Conservation (phyloP, 805 yeast genomes). For the Kockiozyma suomiensis region DNA sequence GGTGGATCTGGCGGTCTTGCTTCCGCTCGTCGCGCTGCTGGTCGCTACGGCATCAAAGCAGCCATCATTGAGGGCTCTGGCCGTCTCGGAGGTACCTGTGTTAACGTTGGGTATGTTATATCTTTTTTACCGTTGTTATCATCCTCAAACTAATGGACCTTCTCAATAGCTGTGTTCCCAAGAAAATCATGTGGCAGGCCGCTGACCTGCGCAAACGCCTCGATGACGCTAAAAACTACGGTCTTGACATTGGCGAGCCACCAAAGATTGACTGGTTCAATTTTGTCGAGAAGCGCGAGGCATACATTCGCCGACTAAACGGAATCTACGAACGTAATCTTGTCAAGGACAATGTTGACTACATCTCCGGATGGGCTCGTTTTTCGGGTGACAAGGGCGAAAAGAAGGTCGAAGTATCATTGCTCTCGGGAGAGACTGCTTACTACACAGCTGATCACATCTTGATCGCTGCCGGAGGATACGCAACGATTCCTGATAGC, state of each 20-base stretch:
- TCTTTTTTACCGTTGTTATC: neutral
- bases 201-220: constrained; percentile 81
- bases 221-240: constrained; percentile 77
- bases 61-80: constrained; percentile 76
- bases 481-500: constrained; percentile 66
- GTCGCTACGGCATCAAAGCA: constrained; percentile 82
- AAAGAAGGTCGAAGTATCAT: constrained; percentile 66
- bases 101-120: constrained; percentile 73
- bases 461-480: constrained; percentile 92
- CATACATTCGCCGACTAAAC: constrained; percentile 81
- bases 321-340: constrained; percentile 92
- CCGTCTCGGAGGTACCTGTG: constrained; percentile 94
- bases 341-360: constrained; percentile 85
- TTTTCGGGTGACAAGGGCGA: constrained; percentile 62
- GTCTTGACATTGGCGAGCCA: constrained; percentile 63
- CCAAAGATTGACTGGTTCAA: constrained; percentile 77
- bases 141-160: neutral
- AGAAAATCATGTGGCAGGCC: constrained; percentile 98
- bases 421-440: constrained; percentile 61
- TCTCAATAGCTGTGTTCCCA: constrained; percentile 75
- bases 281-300: constrained; percentile 88
- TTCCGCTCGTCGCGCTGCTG: constrained; percentile 94
- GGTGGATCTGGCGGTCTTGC: constrained; percentile 99
- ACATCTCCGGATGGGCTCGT: constrained; percentile 80
- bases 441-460: constrained; percentile 77